Percentiles rank a stretch among this genome's conserved stretches.
Evolutionary conservation across 805 yeast species (phyloP).

Genomic region (Starmerella powellii): DNA sequence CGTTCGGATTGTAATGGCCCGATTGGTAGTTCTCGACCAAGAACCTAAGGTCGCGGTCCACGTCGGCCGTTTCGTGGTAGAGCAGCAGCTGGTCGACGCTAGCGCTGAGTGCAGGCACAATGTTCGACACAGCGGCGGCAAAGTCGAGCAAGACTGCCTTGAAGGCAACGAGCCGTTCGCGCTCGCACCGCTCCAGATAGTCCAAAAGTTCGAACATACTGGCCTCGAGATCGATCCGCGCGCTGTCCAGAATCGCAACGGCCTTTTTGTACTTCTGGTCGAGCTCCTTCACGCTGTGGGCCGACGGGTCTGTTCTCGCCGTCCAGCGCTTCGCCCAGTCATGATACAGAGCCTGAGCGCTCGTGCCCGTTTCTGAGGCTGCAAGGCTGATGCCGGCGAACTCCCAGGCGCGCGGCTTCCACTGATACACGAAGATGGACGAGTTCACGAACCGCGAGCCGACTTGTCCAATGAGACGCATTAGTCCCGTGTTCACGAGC

Average conservation of each 20-base stretch:
- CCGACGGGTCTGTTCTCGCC: constrained; percentile 5
- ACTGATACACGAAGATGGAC: constrained; percentile 62
- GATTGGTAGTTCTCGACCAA: constrained; percentile 57
- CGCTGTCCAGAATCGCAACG: constrained; percentile 48
- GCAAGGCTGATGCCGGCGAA: constrained; percentile 32
- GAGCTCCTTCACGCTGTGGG: constrained; percentile 38
- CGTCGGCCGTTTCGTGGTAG: constrained; percentile 60
- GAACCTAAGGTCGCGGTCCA: constrained; percentile 53
- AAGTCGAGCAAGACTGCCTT: constrained; percentile 67
- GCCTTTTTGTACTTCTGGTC: constrained; percentile 46
- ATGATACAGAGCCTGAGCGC: constrained; percentile 10
- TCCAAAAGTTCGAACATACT: constrained; percentile 52
- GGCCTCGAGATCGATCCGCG: constrained; percentile 66
- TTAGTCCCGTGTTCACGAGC: constrained; percentile 46
- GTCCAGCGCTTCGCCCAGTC: constrained; percentile 15
- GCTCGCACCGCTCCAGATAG: constrained; percentile 73
- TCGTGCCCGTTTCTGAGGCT: constrained; percentile 2
- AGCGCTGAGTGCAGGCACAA: constrained; percentile 44
- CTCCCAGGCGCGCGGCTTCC: constrained; percentile 60
- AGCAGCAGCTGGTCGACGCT: constrained; percentile 50
- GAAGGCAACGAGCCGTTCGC: constrained; percentile 62
- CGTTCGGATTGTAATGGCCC: constrained; percentile 64
- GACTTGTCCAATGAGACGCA: constrained; percentile 53
- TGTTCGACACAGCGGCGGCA: constrained; percentile 51
- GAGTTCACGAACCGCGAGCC: constrained; percentile 55